Evolutionary conservation across 331 rosid species (phyloP).

Genomic region (Dryas integrifolia): DNA sequence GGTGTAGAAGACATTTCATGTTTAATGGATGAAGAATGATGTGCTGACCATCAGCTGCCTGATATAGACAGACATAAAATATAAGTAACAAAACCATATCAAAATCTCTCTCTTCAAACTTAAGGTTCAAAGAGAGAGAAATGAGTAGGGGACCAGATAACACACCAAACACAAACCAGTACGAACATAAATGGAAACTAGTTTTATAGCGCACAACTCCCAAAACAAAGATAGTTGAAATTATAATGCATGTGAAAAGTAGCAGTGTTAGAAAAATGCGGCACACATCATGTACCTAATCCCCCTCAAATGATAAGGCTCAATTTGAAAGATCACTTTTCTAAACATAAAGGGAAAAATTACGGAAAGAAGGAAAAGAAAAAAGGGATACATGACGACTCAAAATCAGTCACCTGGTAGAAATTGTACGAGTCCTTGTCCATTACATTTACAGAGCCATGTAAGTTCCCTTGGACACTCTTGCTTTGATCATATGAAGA

Average conservation of each 20-base stretch:
- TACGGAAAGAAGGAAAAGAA: neutral
- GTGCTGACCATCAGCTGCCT: slow-evolving; percentile 97
- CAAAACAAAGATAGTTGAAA: neutral
- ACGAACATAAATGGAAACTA: neutral
- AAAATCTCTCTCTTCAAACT: neutral
- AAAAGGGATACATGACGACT: neutral
- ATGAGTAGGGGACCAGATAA: neutral
- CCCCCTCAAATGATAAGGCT: neutral
- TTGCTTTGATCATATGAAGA: slow-evolving; percentile 55
- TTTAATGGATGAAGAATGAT: slow-evolving; percentile 90
- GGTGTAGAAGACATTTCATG: slow-evolving; percentile 83
- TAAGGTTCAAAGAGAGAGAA: neutral
- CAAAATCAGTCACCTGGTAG: slow-evolving; percentile 62
- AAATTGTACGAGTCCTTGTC: slow-evolving; percentile 70
- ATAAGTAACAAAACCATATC: slow-evolving; percentile 20
- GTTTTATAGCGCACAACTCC: neutral
- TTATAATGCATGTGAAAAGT: neutral
- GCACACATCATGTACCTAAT: neutral
- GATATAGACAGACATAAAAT: slow-evolving; percentile 38
- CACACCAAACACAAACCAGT: neutral
- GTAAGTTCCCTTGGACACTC: slow-evolving; percentile 34
- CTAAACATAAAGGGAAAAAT: neutral
- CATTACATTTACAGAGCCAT: slow-evolving; percentile 42
- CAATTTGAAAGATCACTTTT: neutral
- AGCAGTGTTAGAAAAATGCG: neutral